These are phyloP conservation scores for Persicaria tinctoria DNA, from an alignment of 148 eudicot genomes.

Conservation along the genomic window DNA sequence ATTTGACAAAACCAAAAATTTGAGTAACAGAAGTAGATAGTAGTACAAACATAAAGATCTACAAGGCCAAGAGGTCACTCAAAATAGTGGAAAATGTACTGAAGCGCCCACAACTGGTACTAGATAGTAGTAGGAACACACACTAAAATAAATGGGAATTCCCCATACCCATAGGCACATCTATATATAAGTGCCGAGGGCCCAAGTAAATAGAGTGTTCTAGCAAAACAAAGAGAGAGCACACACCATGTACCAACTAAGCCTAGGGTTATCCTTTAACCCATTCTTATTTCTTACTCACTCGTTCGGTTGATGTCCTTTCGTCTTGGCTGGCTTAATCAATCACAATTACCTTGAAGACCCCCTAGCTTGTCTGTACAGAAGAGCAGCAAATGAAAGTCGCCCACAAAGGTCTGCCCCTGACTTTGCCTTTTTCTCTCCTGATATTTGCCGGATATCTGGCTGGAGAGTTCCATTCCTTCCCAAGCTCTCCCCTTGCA, in stretches of 20 bases:
- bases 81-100: slow-evolving; percentile 8
- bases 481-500: slow-evolving; percentile 24
- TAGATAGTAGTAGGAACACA: not conserved
- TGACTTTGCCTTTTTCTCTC: slow-evolving; percentile 49
- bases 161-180: slow-evolving; percentile 1
- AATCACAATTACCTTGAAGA: not conserved
- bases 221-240: not conserved
- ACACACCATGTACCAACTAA: not conserved
- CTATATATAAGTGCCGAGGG: not conserved
- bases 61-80: not conserved
- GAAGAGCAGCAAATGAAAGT: slow-evolving; percentile 78
- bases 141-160: not conserved
- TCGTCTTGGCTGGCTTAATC: not conserved
- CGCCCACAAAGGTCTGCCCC: slow-evolving; percentile 48
- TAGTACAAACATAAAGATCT: not conserved
- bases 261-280: not conserved
- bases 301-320: slow-evolving; percentile 4
- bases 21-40: not conserved
- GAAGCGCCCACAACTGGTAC: not conserved
- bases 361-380: slow-evolving; percentile 32
- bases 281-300: not conserved
- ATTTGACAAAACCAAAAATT: not conserved
- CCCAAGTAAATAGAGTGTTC: not conserved
- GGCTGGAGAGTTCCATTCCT: slow-evolving; percentile 75
- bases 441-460: slow-evolving; percentile 47